Evolutionary conservation across 2,329 filamentous ascomycete genomes (phyloP), one percentile per base, ranked within the genome.

Genomic region (Penicillium occitanis): DNA sequence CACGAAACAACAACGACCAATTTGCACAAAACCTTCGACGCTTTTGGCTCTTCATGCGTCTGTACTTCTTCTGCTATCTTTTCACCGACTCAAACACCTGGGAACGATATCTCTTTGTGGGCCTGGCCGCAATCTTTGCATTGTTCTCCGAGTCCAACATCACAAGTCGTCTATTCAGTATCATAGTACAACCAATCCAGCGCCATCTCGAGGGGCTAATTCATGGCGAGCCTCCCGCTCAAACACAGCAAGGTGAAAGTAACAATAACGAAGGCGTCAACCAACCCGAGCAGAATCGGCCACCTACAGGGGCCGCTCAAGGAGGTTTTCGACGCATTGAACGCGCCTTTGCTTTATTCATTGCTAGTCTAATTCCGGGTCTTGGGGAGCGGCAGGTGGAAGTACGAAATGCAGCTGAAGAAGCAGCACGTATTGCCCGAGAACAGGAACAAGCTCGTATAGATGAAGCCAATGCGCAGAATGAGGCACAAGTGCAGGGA

Each of bases 331-430:
- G 84, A 51, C 79, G 81, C 1, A 73, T 81, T 0, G 87, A 89
- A 73, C 80, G 87, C 44, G 84, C 84, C 1, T 71, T 86, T 48
- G 85, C 85, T n/a, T 77, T 89, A n/a, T 87, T 89, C 67, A 73
- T 89, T 40, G 87, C 86, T 0, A 88, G 85, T 73, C 72, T 89
- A 60, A 84, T 87, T 72, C 87, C 87, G 0, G 87, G 87, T 0
- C 80, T 89, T 30, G 87, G 87, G 0, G 87, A 89, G 72, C 79
- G 85, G 7, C 85, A 87, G 72, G 84, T 89, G 14, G 78, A 82
- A 68, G 86, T 84, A 30, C 80, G 84, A 66, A 83, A 85, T 70
- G 83, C 84, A 63, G 80, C 83, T 10, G 80, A 83, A 17, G 80
- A 84, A 68, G 78, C 78, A 19, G 75, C 72, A 57, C 71, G 70